phyloP scores from a whole-genome alignment of 2,329 filamentous ascomycete species.

The Cercospora sp. region DNA sequence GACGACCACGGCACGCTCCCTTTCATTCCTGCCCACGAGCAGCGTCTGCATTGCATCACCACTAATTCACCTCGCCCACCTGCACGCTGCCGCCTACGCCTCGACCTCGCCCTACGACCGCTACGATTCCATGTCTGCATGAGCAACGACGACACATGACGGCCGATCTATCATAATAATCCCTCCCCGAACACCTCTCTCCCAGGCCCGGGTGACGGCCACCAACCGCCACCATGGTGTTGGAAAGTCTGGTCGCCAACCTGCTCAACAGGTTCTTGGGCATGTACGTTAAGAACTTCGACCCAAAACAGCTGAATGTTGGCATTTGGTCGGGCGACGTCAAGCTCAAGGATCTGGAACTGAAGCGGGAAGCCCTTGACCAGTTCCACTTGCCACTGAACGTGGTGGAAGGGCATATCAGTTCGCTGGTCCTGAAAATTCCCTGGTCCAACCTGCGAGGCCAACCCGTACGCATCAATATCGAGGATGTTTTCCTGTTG shows the following conservation, averaged over 20 bases:
- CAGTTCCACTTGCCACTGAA: conserved; percentile 96
- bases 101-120: background rate
- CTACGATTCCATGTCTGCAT: background rate
- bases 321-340: conserved; percentile 99
- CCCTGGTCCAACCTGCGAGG: conserved; percentile 97
- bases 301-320: conserved; percentile 94
- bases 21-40: background rate
- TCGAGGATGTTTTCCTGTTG: conserved; percentile 94
- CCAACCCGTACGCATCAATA: conserved; percentile 89
- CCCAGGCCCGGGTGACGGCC: conserved; percentile 74
- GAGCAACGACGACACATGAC: conserved; percentile 6
- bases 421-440: conserved; percentile 86
- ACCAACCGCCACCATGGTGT: conserved; percentile 65
- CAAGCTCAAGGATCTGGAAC: conserved; percentile 86
- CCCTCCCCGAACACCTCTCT: background rate
- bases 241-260: conserved; percentile 94
- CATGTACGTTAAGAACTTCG: conserved; percentile 99
- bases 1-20: background rate
- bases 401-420: conserved; percentile 91
- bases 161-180: background rate
- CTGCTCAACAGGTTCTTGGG: conserved; percentile 98
- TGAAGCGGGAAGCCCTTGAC: conserved; percentile 91
- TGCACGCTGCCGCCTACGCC: background rate
- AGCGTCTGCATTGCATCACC: conserved; percentile 8
- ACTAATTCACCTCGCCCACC: background rate